phyloP scores from a whole-genome alignment of 2,329 filamentous ascomycete genomes.

The Calonectria montana region DNA sequence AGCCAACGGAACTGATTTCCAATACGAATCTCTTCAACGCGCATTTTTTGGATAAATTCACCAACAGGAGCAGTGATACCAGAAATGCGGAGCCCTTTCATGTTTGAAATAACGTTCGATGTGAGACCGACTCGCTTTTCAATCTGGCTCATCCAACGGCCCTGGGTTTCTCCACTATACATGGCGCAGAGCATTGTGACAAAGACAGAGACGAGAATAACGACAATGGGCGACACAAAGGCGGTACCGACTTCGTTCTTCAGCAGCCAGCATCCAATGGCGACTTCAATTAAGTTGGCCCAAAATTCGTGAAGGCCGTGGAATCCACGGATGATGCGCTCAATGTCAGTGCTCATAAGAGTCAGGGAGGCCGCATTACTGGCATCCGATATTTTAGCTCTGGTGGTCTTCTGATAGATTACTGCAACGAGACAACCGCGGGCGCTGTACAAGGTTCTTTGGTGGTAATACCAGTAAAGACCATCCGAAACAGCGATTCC shows the following conservation, averaged over 20 bases:
- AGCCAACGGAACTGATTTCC: constrained; percentile 36
- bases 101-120: constrained; percentile 37
- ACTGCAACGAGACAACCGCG: background rate
- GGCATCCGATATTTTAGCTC: constrained; percentile 9
- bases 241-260: constrained; percentile 57
- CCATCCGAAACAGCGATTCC: constrained; percentile 47
- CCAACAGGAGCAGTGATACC: constrained; percentile 35
- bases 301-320: constrained; percentile 47
- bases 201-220: constrained; percentile 33
- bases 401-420: background rate
- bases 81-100: constrained; percentile 42
- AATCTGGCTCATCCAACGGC: constrained; percentile 47
- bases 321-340: constrained; percentile 44
- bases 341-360: constrained; percentile 60
- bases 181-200: background rate
- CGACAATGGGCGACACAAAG: constrained; percentile 58
- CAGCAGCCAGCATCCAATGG: constrained; percentile 57
- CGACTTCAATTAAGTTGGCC: constrained; percentile 52
- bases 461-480: constrained; percentile 14
- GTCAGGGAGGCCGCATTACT: constrained; percentile 47
- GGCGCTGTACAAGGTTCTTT: background rate
- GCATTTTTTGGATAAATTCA: constrained; percentile 35
- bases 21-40: constrained; percentile 37
- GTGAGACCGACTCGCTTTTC: constrained; percentile 45
- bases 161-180: constrained; percentile 33